Conservation (phyloP, 371 early-diverging fungal genomes). For the Mucor sp. region DNA sequence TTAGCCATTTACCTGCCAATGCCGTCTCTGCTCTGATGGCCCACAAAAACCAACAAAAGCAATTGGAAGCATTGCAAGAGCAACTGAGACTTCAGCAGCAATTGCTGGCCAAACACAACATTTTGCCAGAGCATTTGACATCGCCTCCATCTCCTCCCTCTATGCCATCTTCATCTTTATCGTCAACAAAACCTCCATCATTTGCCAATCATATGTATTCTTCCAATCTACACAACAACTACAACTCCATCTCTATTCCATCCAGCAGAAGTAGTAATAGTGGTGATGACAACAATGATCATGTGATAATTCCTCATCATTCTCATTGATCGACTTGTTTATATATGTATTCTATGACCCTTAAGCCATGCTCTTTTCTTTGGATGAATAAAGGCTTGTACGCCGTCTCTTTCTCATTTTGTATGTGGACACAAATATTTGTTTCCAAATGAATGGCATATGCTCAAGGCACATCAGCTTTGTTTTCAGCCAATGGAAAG, state of each 20-base stretch:
- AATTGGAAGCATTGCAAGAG: slow-evolving; percentile 38
- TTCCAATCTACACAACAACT: neutral
- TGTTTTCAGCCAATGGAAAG: no score
- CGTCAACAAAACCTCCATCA: neutral
- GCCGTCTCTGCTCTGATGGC: slow-evolving; percentile 33
- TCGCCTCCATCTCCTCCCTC: neutral
- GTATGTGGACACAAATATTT: no score
- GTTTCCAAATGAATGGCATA: no score
- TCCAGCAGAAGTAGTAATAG: slow-evolving; percentile 8
- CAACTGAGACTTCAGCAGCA: slow-evolving; percentile 37
- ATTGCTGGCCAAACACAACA: slow-evolving; percentile 30
- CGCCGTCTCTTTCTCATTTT: no score
- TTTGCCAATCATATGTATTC: neutral
- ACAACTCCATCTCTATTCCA: slow-evolving; percentile 15
- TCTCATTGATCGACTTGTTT: neutral
- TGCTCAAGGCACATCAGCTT: no score
- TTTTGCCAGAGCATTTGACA: neutral
- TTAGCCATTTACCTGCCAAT: slow-evolving; percentile 20
- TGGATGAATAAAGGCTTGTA: no score
- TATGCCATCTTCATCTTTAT: neutral
- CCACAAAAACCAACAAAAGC: slow-evolving; percentile 42
- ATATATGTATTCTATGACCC: no score
- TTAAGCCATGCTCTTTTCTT: no score
- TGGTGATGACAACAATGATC: slow-evolving; percentile 5
- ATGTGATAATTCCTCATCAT: neutral